Base-by-base conservation (phyloP, 495 filamentous ascomycete genomes). In the Apodospora peruviana region DNA sequence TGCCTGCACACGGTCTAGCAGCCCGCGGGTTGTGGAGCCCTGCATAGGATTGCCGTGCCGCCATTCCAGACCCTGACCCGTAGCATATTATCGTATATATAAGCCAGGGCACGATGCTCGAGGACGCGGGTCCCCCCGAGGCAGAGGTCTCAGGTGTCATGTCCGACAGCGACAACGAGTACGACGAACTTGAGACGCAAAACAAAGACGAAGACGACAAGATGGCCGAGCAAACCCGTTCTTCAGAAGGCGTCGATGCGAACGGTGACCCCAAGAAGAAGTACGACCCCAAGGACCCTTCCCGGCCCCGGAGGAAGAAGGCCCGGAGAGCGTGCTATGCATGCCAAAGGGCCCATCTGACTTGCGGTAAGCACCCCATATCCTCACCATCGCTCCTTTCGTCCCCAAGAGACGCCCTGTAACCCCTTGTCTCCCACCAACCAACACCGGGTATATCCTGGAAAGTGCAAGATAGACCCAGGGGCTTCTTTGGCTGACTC, bases 261-360 rank as follows among this genome's bases (percentile, higher is more conserved):
- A 57, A 59, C 51, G 65, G 66, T 17, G 69, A 75, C 67, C 68
- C 59, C 56, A 81, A 72, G 60, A 81, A 83, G 64, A 81, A 83
- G 68, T 72, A 76, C 41, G 75, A 86, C 64, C 77, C 88, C 25
- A 94, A 93, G 64, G 93, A 97, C 63, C 88, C 91, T 23, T 74
- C 82, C 59, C 78, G 93, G 54, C 89, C 93, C 35, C 77, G 90
- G 57, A 81, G 93, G 62, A 98, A 97, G 76, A 98, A 98, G 78
- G 93, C 93, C 25, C 77, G 91, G 56, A 79, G 93, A 62, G 93
- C 93, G 47, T 98, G 93, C 65, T 91, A 86, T 80, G 91, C 94
- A 23, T 98, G 93, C 68, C 93, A 98, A 69, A 79, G 94, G 66
- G 93, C 93, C 43, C 93, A 98, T 79, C 76, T 98, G 59, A 98